These are phyloP conservation scores for Berkeleyomyces rouxiae DNA, from an alignment of 2,329 filamentous ascomycete genomes.

Conservation along the genomic window DNA sequence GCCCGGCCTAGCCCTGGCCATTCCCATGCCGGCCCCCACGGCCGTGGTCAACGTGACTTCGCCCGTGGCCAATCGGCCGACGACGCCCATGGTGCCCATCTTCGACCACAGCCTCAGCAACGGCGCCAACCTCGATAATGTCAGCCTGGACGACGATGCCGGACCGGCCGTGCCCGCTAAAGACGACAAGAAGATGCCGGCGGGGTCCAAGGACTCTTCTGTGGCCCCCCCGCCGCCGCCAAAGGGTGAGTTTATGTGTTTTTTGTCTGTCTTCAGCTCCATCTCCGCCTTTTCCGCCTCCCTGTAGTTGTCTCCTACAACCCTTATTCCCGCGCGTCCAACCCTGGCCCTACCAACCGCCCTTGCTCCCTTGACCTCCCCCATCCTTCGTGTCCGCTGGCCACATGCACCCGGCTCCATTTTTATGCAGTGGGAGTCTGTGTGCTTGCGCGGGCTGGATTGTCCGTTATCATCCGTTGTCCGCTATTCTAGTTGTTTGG, in stretches of 20 bases:
- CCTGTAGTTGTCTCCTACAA: background rate
- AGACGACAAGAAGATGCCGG: background rate
- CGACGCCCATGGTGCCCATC: constrained; percentile 11
- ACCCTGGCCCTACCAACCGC: background rate
- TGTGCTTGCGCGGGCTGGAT: background rate
- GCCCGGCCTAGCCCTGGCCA: constrained; percentile 7
- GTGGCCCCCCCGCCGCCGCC: constrained; percentile 4
- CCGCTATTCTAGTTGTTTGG: background rate
- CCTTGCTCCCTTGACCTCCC: background rate
- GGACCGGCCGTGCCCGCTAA: constrained; percentile 8
- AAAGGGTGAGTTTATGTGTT: constrained; percentile 8
- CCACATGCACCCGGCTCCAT: background rate
- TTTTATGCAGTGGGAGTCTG: background rate
- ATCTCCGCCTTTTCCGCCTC: background rate
- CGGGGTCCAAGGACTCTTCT: background rate
- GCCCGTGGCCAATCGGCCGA: constrained; percentile 11
- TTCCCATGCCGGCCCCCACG: constrained; percentile 13
- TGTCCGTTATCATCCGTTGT: background rate
- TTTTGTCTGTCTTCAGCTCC: background rate
- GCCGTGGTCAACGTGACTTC: constrained; percentile 11
- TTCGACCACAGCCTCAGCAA: constrained; percentile 27
- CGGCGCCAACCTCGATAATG: constrained; percentile 37
- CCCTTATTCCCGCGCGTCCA: background rate
- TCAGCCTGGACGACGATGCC: constrained; percentile 49
- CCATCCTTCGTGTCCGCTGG: background rate